phyloP scores from a whole-genome alignment of 352 stramenopile genomes.

The Globisporangium echinulatum region DNA sequence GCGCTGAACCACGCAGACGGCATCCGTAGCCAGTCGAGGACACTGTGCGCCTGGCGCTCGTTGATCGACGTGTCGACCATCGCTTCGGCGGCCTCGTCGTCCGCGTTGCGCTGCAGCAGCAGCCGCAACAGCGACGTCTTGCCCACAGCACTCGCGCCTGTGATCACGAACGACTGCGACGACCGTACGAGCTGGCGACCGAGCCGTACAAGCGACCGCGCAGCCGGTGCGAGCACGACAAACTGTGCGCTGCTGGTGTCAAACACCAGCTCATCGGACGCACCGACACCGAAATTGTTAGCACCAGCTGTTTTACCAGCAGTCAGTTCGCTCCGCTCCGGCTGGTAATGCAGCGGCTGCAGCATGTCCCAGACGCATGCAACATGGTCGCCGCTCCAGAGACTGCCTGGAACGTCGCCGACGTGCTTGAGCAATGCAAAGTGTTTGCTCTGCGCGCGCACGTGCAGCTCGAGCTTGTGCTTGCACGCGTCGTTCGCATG shows the following conservation, averaged over 20 bases:
- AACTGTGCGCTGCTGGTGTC: conserved; percentile 25
- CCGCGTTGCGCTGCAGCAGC: conserved; percentile 27
- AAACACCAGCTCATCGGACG: conserved; percentile 15
- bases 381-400: conserved; percentile 35
- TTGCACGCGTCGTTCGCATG: conserved; percentile 32
- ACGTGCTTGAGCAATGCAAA: conserved; percentile 27
- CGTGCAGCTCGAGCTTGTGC: conserved; percentile 41
- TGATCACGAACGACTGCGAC: conserved; percentile 36
- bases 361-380: conserved; percentile 30
- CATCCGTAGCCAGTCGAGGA: conserved; percentile 44
- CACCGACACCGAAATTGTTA: not conserved
- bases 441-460: conserved; percentile 34
- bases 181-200: conserved; percentile 29
- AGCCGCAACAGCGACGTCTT: conserved; percentile 48
- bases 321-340: not conserved
- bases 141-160: conserved; percentile 32
- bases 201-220: conserved; percentile 24
- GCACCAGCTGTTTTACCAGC: not conserved
- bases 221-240: conserved; percentile 25
- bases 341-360: conserved; percentile 3
- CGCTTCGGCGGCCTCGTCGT: conserved; percentile 28
- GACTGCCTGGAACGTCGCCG: conserved; percentile 17
- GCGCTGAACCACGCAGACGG: conserved; percentile 34
- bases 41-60: conserved; percentile 22
- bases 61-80: conserved; percentile 47